These are phyloP conservation scores for Populus pruinosa DNA, from an alignment of 345 rosid genomes.

Conservation along the genomic window DNA sequence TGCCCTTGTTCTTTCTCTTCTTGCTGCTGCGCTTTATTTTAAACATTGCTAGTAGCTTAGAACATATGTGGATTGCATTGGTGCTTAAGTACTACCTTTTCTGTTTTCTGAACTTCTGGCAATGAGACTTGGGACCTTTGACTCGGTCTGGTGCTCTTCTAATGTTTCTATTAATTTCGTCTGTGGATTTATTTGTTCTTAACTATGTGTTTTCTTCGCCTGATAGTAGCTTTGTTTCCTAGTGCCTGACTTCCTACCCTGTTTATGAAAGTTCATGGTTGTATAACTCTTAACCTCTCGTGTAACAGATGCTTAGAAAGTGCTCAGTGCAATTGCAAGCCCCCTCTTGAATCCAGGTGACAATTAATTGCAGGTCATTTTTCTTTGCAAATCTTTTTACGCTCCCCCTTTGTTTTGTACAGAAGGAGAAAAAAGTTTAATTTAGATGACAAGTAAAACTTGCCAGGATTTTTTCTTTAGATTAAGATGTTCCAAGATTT, in stretches of 20 bases:
- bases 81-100: not conserved
- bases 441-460: not conserved
- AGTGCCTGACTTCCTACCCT: not conserved
- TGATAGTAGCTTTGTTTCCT: not conserved
- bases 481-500: not conserved
- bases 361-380: not conserved
- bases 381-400: not conserved
- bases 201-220: not conserved
- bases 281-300: not conserved
- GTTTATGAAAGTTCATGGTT: not conserved
- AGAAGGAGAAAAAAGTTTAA: not conserved
- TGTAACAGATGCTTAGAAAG: slow-evolving; percentile 4
- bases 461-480: not conserved
- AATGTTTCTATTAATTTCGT: not conserved
- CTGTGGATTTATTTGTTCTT: not conserved
- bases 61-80: not conserved
- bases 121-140: not conserved
- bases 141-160: not conserved
- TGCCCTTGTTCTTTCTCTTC: not conserved
- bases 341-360: slow-evolving; percentile 10
- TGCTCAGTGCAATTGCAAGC: not conserved
- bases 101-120: not conserved
- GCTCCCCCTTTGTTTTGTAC: not conserved
- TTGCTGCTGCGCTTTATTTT: not conserved
- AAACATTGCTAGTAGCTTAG: not conserved